A percentile compares a stretch with the other conserved stretches of the same genome.
These are phyloP conservation scores for Colletotrichum spinosum DNA, from an alignment of 2,329 filamentous ascomycete species.

Conservation along the genomic window DNA sequence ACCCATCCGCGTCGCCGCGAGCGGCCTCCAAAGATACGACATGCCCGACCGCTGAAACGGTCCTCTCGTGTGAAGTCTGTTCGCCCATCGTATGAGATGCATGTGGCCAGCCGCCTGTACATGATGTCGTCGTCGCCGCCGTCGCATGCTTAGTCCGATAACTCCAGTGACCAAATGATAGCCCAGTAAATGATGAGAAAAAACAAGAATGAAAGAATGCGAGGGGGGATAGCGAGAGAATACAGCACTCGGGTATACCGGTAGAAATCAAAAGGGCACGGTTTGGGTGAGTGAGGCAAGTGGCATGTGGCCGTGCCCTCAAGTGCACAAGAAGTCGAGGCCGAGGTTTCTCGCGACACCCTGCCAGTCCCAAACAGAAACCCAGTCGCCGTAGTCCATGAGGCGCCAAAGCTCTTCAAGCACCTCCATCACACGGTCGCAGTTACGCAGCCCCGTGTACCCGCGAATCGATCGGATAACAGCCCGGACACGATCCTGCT, in stretches of 20 bases:
- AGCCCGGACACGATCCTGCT: constrained; percentile 64
- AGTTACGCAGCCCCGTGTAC: constrained; percentile 71
- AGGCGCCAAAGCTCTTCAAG: constrained; percentile 70
- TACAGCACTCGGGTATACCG: constrained; percentile 35
- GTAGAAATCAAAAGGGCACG: constrained; percentile 12
- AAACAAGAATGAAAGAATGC: background rate
- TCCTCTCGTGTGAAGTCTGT: background rate
- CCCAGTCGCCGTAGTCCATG: constrained; percentile 69
- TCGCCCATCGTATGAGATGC: constrained; percentile 15
- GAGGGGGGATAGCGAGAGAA: constrained; percentile 20
- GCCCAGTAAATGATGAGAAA: constrained; percentile 5
- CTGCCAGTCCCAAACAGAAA: constrained; percentile 74
- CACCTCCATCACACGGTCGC: constrained; percentile 64
- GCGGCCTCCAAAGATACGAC: constrained; percentile 4
- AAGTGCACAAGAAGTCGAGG: constrained; percentile 67
- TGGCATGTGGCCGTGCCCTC: constrained; percentile 35
- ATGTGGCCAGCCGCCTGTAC: constrained; percentile 5
- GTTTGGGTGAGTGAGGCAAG: constrained; percentile 3
- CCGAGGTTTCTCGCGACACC: constrained; percentile 63
- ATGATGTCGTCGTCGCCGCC: constrained; percentile 13
- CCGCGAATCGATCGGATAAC: constrained; percentile 64
- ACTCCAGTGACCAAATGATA: constrained; percentile 14
- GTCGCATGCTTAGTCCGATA: constrained; percentile 24
- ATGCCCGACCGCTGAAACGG: background rate
- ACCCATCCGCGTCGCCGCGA: background rate